Evolutionary conservation across 768 basidiomycete species (phyloP), one percentile per base, ranked within the genome.

Genomic region (Boletellus ananas): DNA sequence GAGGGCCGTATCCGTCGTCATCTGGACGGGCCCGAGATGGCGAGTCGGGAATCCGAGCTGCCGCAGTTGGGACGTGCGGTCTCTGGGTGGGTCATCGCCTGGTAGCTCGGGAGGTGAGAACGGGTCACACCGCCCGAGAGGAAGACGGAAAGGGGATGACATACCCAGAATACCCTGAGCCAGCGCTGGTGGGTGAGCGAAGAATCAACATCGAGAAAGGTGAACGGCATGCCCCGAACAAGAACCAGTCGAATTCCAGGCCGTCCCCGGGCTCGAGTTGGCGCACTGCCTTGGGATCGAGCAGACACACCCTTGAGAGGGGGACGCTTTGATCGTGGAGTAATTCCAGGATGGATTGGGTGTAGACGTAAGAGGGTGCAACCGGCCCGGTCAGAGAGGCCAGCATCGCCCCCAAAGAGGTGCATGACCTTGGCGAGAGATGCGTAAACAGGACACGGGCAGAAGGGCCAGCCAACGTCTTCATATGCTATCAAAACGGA

Each of bases 1-100:
- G 0, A 97, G 74, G 1, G 95, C 95, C 2, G 95, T 97, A 69
- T 99, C 95, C 0, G 96, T 99, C 29, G 96, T 98, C 96, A 99
- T 99, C 69, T 99, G 96, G 1, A 92, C 75, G 2, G 83, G 73
- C 0, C 93, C 94, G 8, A 99, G 75, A 67, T 89, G 90, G 29
- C 96, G 79, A 6, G 79, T 79, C 1, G 91, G 89, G 66, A 95
- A 99, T 1, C 94, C 94, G 34, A 93, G 71, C 14, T 76, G 77
- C 27, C 95, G 85, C 33, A 99, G 79, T 63, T 95, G 90, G 1
- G 83, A 79, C 2, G 95, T 99, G 45, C 95, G 78, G 66, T 99
- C 95, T 34, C 93, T 79, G 0, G 95, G 95, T 2, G 95, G 95
- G 69, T 99, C 94, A 61, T 97, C 95, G 11, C 95, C 94, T 85